Percentiles rank a stretch among this genome's conserved stretches.
Conservation (phyloP, 768 basidiomycete genomes). For the Tylopilus sp. region DNA sequence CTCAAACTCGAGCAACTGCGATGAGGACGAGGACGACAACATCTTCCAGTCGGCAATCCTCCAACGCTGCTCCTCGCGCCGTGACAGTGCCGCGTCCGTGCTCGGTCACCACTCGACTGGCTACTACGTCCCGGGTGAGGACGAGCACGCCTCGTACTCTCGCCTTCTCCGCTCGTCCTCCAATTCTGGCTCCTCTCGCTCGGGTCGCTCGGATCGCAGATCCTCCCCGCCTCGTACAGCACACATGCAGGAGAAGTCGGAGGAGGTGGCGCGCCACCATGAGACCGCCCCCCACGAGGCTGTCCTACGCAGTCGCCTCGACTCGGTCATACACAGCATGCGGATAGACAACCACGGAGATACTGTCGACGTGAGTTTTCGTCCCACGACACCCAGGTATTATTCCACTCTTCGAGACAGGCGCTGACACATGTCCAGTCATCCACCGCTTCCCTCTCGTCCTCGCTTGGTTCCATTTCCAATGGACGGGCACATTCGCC, state of each 20-base stretch:
- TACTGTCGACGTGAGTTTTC: slow-evolving; percentile 22
- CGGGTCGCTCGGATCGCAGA: slow-evolving; percentile 18
- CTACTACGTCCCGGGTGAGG: slow-evolving; percentile 35
- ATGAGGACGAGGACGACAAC: slow-evolving; percentile 27
- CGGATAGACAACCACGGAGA: slow-evolving; percentile 22
- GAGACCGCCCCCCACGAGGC: slow-evolving; percentile 48
- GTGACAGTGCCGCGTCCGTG: slow-evolving; percentile 19
- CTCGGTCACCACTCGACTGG: slow-evolving; percentile 11
- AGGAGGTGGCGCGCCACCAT: slow-evolving; percentile 21
- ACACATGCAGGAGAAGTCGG: slow-evolving; percentile 17
- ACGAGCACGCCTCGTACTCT: slow-evolving; percentile 23
- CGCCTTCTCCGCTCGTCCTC: slow-evolving; percentile 26
- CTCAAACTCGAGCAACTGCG: slow-evolving; percentile 24
- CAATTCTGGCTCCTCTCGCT: slow-evolving; percentile 27
- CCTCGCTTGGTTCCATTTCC: slow-evolving; percentile 30
- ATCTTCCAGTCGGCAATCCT: slow-evolving; percentile 29
- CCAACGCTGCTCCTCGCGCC: slow-evolving; percentile 19
- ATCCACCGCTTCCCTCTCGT: slow-evolving; percentile 24
- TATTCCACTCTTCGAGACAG: slow-evolving; percentile 16
- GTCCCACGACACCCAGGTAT: background rate
- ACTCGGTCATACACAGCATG: slow-evolving; percentile 45
- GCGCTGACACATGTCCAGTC: slow-evolving; percentile 23
- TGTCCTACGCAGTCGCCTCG: slow-evolving; percentile 50
- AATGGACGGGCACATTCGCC: slow-evolving; percentile 22
- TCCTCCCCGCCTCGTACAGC: slow-evolving; percentile 13